These are phyloP conservation scores for Cyclotella atomus DNA, from an alignment of 108 stramenopile species.

Conservation along the genomic window DNA sequence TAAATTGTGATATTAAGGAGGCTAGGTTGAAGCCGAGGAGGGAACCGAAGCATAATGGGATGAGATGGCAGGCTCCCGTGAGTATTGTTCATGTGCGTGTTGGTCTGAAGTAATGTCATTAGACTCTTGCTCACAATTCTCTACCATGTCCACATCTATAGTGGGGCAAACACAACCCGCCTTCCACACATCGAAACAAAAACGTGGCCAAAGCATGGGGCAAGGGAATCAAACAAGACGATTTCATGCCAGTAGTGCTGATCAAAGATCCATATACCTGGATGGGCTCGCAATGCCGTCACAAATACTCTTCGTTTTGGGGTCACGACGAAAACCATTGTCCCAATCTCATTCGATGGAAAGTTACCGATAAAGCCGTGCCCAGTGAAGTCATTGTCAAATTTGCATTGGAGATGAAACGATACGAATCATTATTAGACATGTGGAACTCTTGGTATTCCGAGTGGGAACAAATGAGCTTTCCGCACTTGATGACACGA, in stretches of 20 bases:
- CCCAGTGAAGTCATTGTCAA: conserved; percentile 42
- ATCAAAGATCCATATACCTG: conserved; percentile 62
- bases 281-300: conserved; percentile 57
- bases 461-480: conserved; percentile 66
- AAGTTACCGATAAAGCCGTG: conserved; percentile 12
- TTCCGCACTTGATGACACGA: conserved; percentile 76
- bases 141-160: no score
- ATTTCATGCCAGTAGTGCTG: conserved; percentile 57
- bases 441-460: conserved; percentile 84
- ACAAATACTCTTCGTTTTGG: conserved; percentile 57
- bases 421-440: conserved; percentile 60
- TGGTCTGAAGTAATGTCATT: not conserved
- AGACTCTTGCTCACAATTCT: no score
- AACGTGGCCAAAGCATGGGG: conserved; percentile 49
- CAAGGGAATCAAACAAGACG: conserved; percentile 38
- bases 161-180: conserved; percentile 67
- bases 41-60: conserved; percentile 48
- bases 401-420: conserved; percentile 36
- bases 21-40: conserved; percentile 20
- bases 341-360: conserved; percentile 56
- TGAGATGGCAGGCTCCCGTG: conserved; percentile 50
- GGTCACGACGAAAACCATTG: conserved; percentile 50
- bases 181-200: conserved; percentile 35
- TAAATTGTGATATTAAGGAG: conserved; percentile 58
- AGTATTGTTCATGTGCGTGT: not conserved